These are phyloP conservation scores for Rhizopus delemar DNA, from an alignment of 371 early-diverging fungal species.

Conservation along the genomic window DNA sequence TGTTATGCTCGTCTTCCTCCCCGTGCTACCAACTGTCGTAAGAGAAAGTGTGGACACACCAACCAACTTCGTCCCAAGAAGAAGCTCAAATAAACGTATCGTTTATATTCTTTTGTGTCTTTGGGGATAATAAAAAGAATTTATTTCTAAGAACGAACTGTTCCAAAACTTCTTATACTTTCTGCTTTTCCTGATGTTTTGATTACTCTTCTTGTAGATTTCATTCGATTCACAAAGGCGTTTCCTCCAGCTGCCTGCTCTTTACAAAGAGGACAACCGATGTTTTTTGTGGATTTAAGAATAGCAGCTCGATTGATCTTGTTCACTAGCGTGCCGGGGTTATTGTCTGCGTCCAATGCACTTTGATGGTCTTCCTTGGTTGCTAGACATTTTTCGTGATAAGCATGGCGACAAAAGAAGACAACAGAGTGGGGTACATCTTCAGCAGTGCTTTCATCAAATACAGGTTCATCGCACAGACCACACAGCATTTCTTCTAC, in stretches of 20 bases:
- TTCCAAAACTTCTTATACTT: slow-evolving; percentile 43
- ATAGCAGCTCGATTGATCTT: slow-evolving; percentile 61
- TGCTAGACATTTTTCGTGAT: slow-evolving; percentile 68
- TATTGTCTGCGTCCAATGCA: slow-evolving; percentile 13
- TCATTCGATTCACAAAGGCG: slow-evolving; percentile 55
- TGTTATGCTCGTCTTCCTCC: slow-evolving; percentile 98
- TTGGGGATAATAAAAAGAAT: not conserved
- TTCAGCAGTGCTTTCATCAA: slow-evolving; percentile 40
- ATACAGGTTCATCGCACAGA: slow-evolving; percentile 63
- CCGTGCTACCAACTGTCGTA: slow-evolving; percentile 99
- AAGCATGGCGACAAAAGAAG: slow-evolving; percentile 79
- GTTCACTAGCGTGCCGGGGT: slow-evolving; percentile 36
- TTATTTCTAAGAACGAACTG: slow-evolving; percentile 28
- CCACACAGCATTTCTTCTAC: slow-evolving; percentile 63
- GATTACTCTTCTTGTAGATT: slow-evolving; percentile 30
- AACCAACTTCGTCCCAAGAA: slow-evolving; percentile 98
- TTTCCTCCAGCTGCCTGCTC: slow-evolving; percentile 58
- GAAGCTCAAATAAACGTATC: slow-evolving; percentile 54
- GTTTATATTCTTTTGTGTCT: not conserved
- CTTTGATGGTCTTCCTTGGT: slow-evolving; percentile 12
- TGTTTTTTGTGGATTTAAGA: slow-evolving; percentile 50
- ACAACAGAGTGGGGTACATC: slow-evolving; percentile 50
- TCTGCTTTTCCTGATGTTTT: slow-evolving; percentile 27
- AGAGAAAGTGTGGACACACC: slow-evolving; percentile 99
- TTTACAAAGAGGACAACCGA: slow-evolving; percentile 58